Evolutionary conservation across 2,329 filamentous ascomycete genomes (phyloP).

Genomic region (Calycina marina): DNA sequence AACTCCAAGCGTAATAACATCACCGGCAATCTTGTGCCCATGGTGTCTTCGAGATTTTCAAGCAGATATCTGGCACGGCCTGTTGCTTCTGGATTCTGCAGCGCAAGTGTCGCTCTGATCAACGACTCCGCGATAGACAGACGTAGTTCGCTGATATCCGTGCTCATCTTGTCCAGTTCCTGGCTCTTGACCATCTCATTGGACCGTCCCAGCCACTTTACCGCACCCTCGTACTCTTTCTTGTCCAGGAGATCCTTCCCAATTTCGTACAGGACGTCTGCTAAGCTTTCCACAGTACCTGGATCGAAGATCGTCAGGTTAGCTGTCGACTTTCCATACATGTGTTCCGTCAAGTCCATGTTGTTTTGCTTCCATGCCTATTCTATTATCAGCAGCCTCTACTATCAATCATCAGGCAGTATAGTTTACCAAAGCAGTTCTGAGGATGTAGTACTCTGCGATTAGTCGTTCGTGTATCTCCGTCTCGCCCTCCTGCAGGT

Average conservation of each 20-base stretch:
- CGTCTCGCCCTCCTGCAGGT: constrained; percentile 11
- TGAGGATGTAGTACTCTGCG: constrained; percentile 22
- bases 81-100: constrained; percentile 29
- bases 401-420: background rate
- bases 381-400: constrained; percentile 10
- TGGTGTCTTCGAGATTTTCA: constrained; percentile 43
- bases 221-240: constrained; percentile 37
- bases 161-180: constrained; percentile 38
- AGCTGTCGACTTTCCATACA: constrained; percentile 48
- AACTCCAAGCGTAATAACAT: constrained; percentile 55
- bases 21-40: constrained; percentile 50
- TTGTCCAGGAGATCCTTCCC: constrained; percentile 43
- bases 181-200: constrained; percentile 41
- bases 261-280: constrained; percentile 58
- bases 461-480: constrained; percentile 20
- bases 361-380: constrained; percentile 63
- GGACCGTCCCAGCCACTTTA: constrained; percentile 62
- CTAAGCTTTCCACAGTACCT: constrained; percentile 41
- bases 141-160: constrained; percentile 47
- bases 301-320: constrained; percentile 29
- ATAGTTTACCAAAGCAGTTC: constrained; percentile 38
- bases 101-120: constrained; percentile 38
- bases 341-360: constrained; percentile 63
- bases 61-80: constrained; percentile 42
- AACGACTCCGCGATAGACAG: constrained; percentile 51